Percentiles rank a stretch among this genome's conserved stretches.
These are phyloP conservation scores for Acanthamoeba sp. DNA, from an alignment of 208 protist species.

Conservation along the genomic window DNA sequence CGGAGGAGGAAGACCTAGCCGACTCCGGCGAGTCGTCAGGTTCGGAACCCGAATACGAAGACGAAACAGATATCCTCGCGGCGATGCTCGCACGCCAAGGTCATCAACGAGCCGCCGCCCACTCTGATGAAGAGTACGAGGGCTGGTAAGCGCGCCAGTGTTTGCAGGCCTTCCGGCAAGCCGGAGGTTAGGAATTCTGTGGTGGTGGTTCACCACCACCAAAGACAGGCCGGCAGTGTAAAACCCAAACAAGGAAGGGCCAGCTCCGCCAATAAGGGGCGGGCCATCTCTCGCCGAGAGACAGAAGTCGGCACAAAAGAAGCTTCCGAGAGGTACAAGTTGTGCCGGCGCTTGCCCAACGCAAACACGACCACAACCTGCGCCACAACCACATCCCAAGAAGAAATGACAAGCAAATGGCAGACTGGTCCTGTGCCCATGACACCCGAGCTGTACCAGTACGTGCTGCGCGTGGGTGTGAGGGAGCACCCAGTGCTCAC, in stretches of 20 bases:
- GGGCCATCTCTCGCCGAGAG: no score
- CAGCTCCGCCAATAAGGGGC: neutral
- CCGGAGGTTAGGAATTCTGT: no score
- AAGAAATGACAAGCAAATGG: neutral
- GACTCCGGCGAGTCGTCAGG: neutral
- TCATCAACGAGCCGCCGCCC: neutral
- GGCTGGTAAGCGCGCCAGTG: neutral
- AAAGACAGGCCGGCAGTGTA: no score
- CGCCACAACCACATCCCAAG: neutral
- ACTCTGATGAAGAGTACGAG: slow-evolving; percentile 3
- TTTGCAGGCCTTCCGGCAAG: no score
- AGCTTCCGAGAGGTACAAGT: neutral
- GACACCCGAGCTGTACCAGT: slow-evolving; percentile 35
- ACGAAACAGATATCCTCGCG: neutral
- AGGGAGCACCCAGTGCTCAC: neutral
- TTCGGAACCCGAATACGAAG: neutral
- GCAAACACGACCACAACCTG: neutral
- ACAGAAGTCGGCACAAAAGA: neutral
- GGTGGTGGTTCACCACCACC: no score
- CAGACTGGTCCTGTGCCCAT: slow-evolving; percentile 14
- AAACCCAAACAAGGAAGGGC: no score
- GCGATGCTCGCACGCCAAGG: neutral
- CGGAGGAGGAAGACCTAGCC: neutral
- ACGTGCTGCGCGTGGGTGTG: slow-evolving; percentile 56
- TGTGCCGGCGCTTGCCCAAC: no score